These are phyloP conservation scores for Cercospora sesami DNA, from an alignment of 2,329 filamentous ascomycete genomes.

Conservation along the genomic window DNA sequence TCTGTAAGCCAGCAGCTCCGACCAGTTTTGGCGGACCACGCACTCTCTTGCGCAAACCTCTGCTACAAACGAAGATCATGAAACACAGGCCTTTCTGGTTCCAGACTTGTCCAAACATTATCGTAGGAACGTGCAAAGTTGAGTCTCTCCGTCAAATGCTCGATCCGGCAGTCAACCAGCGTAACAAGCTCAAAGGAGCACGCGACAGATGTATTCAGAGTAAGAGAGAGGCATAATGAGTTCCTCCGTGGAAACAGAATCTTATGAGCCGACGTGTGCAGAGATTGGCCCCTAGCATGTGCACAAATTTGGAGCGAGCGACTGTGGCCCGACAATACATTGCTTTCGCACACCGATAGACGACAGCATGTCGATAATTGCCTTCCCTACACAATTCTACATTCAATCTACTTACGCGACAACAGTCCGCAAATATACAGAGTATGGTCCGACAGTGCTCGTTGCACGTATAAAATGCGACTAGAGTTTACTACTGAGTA, in stretches of 20 bases:
- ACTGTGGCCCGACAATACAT: neutral
- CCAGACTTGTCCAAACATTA: neutral
- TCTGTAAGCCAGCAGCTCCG: neutral
- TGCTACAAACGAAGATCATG: neutral
- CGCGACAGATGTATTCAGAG: neutral
- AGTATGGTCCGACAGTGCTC: too few species aligned
- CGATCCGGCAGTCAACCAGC: neutral
- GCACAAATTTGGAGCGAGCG: neutral
- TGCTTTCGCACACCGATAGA: neutral
- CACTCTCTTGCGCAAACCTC: neutral
- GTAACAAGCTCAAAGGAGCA: neutral
- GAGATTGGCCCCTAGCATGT: neutral
- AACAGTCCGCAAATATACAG: too few species aligned
- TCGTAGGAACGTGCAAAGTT: neutral
- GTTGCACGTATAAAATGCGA: too few species aligned
- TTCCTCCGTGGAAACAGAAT: neutral
- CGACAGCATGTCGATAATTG: too few species aligned
- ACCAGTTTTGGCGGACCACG: neutral
- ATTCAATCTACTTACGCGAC: too few species aligned
- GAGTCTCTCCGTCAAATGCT: neutral
- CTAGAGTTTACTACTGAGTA: too few species aligned
- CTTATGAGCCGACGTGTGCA: neutral
- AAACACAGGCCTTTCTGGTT: neutral
- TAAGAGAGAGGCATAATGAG: neutral
- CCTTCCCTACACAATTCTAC: too few species aligned